Conservation (phyloP, 345 rosid genomes). For the Citrus mangshanensis region DNA sequence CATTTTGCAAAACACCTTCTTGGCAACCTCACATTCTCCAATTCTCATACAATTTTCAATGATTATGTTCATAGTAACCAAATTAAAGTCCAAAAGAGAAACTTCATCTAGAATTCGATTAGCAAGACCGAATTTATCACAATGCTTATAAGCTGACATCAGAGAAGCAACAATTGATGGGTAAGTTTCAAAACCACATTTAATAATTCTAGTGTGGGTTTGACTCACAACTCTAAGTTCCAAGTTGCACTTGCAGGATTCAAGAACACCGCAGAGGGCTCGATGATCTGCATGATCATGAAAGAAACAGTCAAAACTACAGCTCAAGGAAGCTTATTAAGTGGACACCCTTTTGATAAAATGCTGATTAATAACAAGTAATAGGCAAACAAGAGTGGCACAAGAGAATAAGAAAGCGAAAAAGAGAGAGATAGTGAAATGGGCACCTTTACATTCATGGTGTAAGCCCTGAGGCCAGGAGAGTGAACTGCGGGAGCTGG, state of each 20-base stretch:
- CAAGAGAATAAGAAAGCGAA: neutral
- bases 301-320: neutral
- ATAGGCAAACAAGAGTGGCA: neutral
- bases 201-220: conserved; percentile 53
- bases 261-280: conserved; percentile 36
- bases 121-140: conserved; percentile 34
- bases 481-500: neutral
- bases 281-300: conserved; percentile 33
- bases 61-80: conserved; percentile 43
- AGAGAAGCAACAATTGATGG: conserved; percentile 53
- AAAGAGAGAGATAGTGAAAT: neutral
- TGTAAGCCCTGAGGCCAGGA: neutral
- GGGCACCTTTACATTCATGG: neutral
- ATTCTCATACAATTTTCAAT: conserved; percentile 44
- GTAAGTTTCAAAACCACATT: conserved; percentile 52
- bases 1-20: conserved; percentile 48
- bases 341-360: neutral
- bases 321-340: neutral
- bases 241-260: conserved; percentile 40
- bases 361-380: neutral
- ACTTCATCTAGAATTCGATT: conserved; percentile 39
- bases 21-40: conserved; percentile 55
- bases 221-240: conserved; percentile 38
- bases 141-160: conserved; percentile 47
- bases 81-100: conserved; percentile 24